Conservation (phyloP, 2,329 filamentous ascomycete genomes). For the Magnaporthiopsis rhizophila region DNA sequence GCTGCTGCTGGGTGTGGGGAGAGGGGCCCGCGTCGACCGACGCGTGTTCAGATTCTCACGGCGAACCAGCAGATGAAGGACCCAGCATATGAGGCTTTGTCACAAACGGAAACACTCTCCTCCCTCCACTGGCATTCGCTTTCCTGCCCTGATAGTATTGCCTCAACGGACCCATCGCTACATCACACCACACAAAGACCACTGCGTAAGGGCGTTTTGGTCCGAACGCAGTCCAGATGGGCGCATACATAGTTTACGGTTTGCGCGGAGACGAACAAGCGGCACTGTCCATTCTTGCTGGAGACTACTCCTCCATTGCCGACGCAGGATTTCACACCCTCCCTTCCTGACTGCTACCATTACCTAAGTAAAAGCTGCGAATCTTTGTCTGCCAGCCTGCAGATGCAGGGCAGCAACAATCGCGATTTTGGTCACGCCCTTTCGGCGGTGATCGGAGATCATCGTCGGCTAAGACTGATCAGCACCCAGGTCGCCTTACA, state of each 20-base stretch:
- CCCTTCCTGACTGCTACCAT: no score
- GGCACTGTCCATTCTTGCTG: background rate
- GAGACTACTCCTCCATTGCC: background rate
- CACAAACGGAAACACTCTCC: no score
- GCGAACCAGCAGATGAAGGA: no score
- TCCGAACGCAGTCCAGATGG: background rate
- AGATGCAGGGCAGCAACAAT: background rate
- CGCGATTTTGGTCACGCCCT: background rate
- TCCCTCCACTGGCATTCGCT: background rate
- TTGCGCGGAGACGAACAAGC: background rate
- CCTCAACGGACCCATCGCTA: background rate
- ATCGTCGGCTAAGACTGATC: background rate
- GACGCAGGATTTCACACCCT: background rate
- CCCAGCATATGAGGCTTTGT: no score
- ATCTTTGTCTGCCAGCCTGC: background rate
- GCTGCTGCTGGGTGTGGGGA: constrained; percentile 10
- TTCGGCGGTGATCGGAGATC: background rate
- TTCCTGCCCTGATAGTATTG: background rate
- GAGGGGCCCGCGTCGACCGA: background rate
- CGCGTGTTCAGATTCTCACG: background rate
- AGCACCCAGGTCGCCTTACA: background rate
- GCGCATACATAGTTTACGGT: background rate
- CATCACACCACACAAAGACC: background rate
- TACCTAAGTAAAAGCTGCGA: background rate
- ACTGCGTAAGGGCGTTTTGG: background rate